Conservation (phyloP, 345 rosid species). For the Odontarrhena argentea region DNA sequence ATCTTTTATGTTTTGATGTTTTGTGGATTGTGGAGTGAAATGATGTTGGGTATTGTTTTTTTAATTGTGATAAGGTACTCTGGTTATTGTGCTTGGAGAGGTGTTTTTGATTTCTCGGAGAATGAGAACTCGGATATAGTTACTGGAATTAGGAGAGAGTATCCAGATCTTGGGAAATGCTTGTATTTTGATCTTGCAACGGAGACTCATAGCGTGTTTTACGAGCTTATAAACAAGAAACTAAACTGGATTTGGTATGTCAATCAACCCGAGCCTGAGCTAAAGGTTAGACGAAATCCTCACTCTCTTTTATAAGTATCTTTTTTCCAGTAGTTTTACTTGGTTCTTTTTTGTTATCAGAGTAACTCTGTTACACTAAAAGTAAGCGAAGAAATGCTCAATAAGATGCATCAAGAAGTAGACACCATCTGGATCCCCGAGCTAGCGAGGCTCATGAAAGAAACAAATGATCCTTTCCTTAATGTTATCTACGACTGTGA, state of each 20-base stretch:
- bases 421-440: slow-evolving; percentile 69
- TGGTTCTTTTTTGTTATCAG: slow-evolving; percentile 37
- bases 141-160: slow-evolving; percentile 47
- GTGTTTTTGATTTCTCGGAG: slow-evolving; percentile 66
- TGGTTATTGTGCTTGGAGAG: slow-evolving; percentile 87
- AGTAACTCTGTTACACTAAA: slow-evolving; percentile 69
- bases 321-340: neutral
- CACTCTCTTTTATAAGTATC: neutral
- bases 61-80: slow-evolving; percentile 54
- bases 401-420: slow-evolving; percentile 62
- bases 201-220: slow-evolving; percentile 57
- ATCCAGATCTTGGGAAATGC: slow-evolving; percentile 73
- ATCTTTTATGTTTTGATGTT: neutral
- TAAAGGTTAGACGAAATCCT: slow-evolving; percentile 48
- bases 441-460: slow-evolving; percentile 58
- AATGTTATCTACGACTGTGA: slow-evolving; percentile 75
- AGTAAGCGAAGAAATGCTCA: slow-evolving; percentile 58
- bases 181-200: slow-evolving; percentile 59
- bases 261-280: slow-evolving; percentile 67
- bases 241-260: slow-evolving; percentile 85
- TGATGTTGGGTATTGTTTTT: slow-evolving; percentile 3
- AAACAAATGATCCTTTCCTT: slow-evolving; percentile 77
- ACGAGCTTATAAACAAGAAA: slow-evolving; percentile 58
- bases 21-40: neutral
- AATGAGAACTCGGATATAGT: slow-evolving; percentile 55